These are phyloP conservation scores for Colletotrichum spaethianum DNA, from an alignment of 2,329 filamentous ascomycete genomes.

Conservation along the genomic window DNA sequence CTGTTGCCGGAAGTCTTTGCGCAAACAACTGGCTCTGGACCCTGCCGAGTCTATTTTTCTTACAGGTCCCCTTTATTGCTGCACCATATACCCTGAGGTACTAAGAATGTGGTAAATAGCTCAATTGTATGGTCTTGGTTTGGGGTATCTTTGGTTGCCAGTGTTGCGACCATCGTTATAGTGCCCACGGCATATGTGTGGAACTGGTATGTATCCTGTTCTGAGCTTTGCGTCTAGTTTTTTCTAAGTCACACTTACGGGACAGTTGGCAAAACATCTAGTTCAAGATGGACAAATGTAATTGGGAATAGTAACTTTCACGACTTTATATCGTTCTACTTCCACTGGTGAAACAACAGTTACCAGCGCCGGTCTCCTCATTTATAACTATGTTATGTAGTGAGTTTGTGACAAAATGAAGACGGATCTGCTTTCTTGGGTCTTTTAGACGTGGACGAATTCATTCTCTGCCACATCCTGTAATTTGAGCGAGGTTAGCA, in stretches of 20 bases:
- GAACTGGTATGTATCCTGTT: not conserved
- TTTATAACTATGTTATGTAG: not conserved
- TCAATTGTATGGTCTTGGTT: not conserved
- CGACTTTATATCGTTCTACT: too few relatives aligned
- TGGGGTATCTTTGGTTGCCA: not conserved
- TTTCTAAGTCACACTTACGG: not conserved
- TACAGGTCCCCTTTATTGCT: not conserved
- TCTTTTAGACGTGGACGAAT: not conserved
- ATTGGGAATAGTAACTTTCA: not conserved
- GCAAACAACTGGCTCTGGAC: not conserved
- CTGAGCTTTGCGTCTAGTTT: not conserved
- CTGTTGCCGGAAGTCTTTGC: not conserved
- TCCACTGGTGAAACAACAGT: not conserved
- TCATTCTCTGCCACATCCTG: not conserved
- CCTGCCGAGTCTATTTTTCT: not conserved
- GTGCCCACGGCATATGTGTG: not conserved
- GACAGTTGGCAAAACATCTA: not conserved
- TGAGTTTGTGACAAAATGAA: not conserved
- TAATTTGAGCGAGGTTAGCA: not conserved
- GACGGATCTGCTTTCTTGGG: not conserved
- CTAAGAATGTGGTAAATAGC: not conserved
- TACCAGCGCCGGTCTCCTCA: not conserved
- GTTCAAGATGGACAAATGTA: not conserved
- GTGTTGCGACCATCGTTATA: not conserved
- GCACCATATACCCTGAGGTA: not conserved